Conservation (phyloP, 305 asterid species). For the Withania somnifera region DNA sequence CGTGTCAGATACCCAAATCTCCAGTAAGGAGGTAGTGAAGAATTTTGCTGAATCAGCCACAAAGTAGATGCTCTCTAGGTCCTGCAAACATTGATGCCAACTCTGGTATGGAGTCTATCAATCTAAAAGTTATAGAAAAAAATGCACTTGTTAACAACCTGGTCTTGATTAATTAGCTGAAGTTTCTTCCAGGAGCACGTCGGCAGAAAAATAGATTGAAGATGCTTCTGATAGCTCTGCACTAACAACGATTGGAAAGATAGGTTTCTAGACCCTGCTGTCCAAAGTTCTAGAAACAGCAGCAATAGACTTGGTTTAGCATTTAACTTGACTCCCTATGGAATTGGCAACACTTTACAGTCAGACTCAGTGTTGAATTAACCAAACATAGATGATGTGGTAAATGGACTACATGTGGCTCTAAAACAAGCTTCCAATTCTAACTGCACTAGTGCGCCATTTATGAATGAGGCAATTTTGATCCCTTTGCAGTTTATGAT, state of each 20-base stretch:
- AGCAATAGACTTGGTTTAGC: too few relatives aligned
- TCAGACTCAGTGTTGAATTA: background rate
- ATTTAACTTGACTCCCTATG: too few relatives aligned
- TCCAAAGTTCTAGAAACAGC: conserved; percentile 4
- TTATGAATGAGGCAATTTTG: too few relatives aligned
- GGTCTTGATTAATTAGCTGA: conserved; percentile 4
- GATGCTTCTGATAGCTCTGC: conserved; percentile 6
- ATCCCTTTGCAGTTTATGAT: too few relatives aligned
- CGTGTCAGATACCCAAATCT: conserved; percentile 12
- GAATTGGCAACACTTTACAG: too few relatives aligned
- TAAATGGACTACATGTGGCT: too few relatives aligned
- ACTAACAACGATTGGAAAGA: background rate
- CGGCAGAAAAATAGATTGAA: conserved; percentile 13
- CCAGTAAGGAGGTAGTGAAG: conserved; percentile 17
- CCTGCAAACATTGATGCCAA: conserved; percentile 1
- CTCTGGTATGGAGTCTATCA: background rate
- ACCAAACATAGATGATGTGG: background rate
- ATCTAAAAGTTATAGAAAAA: background rate
- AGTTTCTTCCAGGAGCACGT: conserved; percentile 1
- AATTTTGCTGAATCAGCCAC: conserved; percentile 17
- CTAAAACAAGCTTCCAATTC: too few relatives aligned
- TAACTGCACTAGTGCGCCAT: too few relatives aligned
- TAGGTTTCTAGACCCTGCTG: background rate
- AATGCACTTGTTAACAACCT: background rate
- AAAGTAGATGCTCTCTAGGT: conserved; percentile 5